These are phyloP conservation scores for Nicotiana attenuata DNA, from an alignment of 257 asterid species.

Conservation along the genomic window DNA sequence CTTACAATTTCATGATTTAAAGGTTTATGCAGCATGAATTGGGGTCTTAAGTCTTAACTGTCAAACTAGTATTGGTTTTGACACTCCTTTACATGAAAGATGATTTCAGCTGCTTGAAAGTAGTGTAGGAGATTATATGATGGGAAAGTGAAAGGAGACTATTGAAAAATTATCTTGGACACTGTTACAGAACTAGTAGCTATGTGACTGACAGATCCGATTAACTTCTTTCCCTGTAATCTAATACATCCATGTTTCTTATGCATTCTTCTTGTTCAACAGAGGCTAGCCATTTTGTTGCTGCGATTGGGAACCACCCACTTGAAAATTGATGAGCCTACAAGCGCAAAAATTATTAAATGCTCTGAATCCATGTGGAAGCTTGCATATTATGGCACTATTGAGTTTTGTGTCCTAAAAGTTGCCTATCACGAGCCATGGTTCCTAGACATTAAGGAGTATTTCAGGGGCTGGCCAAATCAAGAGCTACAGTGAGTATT, in stretches of 20 bases:
- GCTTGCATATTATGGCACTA: conserved; percentile 62
- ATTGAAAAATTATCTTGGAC: too few species aligned
- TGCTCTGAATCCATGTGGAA: conserved; percentile 99
- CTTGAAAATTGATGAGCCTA: conserved; percentile 42
- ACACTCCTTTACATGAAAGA: background rate
- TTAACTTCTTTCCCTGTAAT: too few species aligned
- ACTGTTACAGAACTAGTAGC: too few species aligned
- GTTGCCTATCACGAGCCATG: conserved; percentile 56
- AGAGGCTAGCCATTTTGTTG: conserved; percentile 72
- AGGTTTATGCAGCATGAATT: background rate
- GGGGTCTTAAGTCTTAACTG: background rate
- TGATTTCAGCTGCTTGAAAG: background rate
- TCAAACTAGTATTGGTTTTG: background rate
- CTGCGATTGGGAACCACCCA: conserved; percentile 42
- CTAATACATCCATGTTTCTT: background rate
- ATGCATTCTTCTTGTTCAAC: conserved; percentile 19
- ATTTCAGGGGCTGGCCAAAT: conserved; percentile 88
- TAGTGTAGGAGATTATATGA: background rate
- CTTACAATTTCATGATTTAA: background rate
- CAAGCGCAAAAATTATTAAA: conserved; percentile 60
- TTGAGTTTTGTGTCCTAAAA: conserved; percentile 57
- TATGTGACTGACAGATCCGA: too few species aligned
- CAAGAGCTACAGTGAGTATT: conserved; percentile 48
- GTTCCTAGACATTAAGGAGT: conserved; percentile 52
- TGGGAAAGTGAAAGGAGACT: background rate